Conservation (phyloP, 805 yeast species). For the Myxozyma vanderwaltii region DNA sequence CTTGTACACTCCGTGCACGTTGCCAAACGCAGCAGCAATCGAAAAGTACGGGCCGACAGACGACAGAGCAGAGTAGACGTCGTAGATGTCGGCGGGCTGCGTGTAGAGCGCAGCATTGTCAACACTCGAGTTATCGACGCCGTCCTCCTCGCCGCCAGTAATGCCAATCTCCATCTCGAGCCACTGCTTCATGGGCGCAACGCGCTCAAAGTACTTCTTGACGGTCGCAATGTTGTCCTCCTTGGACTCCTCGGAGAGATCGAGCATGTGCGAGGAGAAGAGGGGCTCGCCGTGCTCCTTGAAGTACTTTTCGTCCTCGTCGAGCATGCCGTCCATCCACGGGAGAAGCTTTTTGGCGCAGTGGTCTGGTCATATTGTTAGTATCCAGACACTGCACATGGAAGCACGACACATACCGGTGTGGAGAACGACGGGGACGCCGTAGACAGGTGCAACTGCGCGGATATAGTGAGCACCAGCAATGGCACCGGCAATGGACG, state of each 20-base stretch:
- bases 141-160: slow-evolving; percentile 99
- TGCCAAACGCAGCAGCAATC: slow-evolving; percentile 99
- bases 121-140: slow-evolving; percentile 97
- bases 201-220: slow-evolving; percentile 91
- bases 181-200: slow-evolving; percentile 94
- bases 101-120: slow-evolving; percentile 88
- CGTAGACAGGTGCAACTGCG: slow-evolving; percentile 93
- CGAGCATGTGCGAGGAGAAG: slow-evolving; percentile 99
- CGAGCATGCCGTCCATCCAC: slow-evolving; percentile 98
- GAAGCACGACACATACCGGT: slow-evolving; percentile 45
- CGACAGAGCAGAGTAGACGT: slow-evolving; percentile 84
- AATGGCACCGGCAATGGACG: slow-evolving; percentile 90
- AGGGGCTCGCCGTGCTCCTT: slow-evolving; percentile 87
- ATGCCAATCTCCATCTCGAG: slow-evolving; percentile 99
- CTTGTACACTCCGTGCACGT: slow-evolving; percentile 99
- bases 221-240: slow-evolving; percentile 94
- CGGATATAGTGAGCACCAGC: slow-evolving; percentile 99
- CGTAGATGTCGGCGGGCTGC: slow-evolving; percentile 89
- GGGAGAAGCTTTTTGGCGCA: slow-evolving; percentile 97
- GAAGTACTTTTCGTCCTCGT: slow-evolving; percentile 92
- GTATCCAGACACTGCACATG: too few species aligned
- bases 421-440: slow-evolving; percentile 95
- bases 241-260: slow-evolving; percentile 93
- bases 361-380: slow-evolving; percentile 58
- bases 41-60: slow-evolving; percentile 97